A percentile compares a stretch with the other conserved stretches of the same genome.
These are phyloP conservation scores for Chrysoporthe cubensis DNA, from an alignment of 2,329 filamentous ascomycete genomes.

Conservation along the genomic window DNA sequence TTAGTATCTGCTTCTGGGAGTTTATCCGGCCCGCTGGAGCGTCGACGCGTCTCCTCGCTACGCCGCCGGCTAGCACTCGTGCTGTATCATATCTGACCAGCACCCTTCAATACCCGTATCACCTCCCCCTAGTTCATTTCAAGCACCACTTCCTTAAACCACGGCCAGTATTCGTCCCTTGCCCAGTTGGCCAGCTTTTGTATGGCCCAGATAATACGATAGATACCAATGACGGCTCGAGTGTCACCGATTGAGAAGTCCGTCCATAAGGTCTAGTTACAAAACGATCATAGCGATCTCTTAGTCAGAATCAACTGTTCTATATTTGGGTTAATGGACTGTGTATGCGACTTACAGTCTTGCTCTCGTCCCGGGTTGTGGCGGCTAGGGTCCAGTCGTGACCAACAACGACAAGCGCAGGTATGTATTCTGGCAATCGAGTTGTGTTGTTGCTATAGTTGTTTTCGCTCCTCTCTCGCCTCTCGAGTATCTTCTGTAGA, in stretches of 20 bases:
- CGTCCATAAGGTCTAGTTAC: not conserved
- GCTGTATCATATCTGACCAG: no score
- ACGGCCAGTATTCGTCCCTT: not conserved
- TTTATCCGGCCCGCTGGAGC: no score
- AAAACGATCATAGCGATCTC: not conserved
- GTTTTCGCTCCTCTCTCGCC: no score
- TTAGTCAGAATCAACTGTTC: not conserved
- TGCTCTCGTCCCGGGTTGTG: not conserved
- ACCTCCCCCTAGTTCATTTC: no score
- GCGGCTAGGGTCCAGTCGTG: not conserved
- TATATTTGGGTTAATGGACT: no score
- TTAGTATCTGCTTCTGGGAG: no score
- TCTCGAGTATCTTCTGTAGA: not conserved
- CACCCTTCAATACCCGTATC: no score
- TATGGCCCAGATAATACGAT: constrained; percentile 1
- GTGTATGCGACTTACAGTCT: not conserved
- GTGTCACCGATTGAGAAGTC: not conserved
- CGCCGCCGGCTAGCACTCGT: no score
- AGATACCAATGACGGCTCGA: not conserved
- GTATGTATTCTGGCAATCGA: not conserved
- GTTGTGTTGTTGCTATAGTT: not conserved
- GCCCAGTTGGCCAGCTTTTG: not conserved
- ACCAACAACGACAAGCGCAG: not conserved
- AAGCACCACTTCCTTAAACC: not conserved
- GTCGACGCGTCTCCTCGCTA: no score